Evolutionary conservation across 2,329 filamentous ascomycete genomes (phyloP), one percentile per base, ranked within the genome.

Genomic region (Cadophora gregata): DNA sequence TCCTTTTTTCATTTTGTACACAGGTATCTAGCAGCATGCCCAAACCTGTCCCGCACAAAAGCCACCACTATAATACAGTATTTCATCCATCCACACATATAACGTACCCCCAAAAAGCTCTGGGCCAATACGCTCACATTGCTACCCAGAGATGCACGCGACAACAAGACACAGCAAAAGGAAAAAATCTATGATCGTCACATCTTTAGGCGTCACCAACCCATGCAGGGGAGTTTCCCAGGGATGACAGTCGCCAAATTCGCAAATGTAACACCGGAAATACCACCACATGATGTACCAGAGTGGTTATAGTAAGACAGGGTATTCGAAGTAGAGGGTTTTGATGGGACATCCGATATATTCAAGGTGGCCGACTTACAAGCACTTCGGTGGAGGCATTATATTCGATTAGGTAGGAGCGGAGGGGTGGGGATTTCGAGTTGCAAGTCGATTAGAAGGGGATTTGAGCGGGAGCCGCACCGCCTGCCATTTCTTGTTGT

Each of bases 401-500:
- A 75, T 72, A 68, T 73, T 65, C 67, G 72, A 74, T 75, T 72
- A 73, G 36, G 62, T 71, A 63, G 63, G 71, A 73, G 71, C 66
- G 71, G 70, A 73, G 69, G 71, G 69, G 68, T 70, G 62, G 55
- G 62, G 55, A 58, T 58, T 61, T 62, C 31, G 47, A 38, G 27
- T 55, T 50, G 24, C 14, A 29, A 42, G 24, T 62, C 58, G 51
- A 69, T 84, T 90, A 90, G 78, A 90, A 90, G 72, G 88, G 88
- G 77, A 90, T 89, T 59, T 76, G 72, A 68, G 75, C 71, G 38
- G 74, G 73, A 38, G 85, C 79, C 74, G 86, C 84, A 65, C 81
- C 80, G 66, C 84, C 85, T 68, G 80, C 78, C 58, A 71, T 59
- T 79, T 93, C 90, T 80, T 93, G 91, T 81, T 93, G 91, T 80